phyloP scores from a whole-genome alignment of 495 filamentous ascomycete species.

The Staphylotrichum longicolle region DNA sequence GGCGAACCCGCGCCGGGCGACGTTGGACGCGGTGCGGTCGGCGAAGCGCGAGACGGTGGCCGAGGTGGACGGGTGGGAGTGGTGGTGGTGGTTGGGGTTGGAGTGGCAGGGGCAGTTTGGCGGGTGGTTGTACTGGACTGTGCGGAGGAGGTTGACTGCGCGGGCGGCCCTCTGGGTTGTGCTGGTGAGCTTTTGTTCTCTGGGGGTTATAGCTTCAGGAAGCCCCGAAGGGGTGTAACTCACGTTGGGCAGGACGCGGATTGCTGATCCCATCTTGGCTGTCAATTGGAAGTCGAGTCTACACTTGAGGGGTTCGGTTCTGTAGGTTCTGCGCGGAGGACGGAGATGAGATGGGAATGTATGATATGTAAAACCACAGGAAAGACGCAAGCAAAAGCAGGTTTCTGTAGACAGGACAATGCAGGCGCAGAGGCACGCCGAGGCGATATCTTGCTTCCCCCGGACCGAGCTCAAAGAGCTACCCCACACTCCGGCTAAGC shows the following conservation, averaged over 20 bases:
- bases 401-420: too few relatives aligned
- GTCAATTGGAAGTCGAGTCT: too few relatives aligned
- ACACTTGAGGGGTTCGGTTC: too few relatives aligned
- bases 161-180: conserved; percentile 62
- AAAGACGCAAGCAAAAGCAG: too few relatives aligned
- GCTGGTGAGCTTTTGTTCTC: not conserved
- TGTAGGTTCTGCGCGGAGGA: too few relatives aligned
- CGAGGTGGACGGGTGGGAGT: conserved; percentile 44
- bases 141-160: conserved; percentile 79
- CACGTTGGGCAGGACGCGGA: conserved; percentile 58
- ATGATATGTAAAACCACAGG: not conserved
- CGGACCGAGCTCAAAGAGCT: conserved; percentile 4
- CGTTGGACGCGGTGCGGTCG: conserved; percentile 22
- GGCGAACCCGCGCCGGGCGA: conserved; percentile 51
- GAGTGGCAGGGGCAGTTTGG: conserved; percentile 90
- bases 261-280: conserved; percentile 46
- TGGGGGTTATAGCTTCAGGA: not conserved
- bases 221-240: conserved; percentile 22
- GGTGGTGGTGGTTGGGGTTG: conserved; percentile 72
- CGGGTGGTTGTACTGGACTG: conserved; percentile 86
- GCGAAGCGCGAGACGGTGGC: conserved; percentile 39
- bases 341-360: not conserved
- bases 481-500: conserved; percentile 16
- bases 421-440: not conserved
- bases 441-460: not conserved